Conservation (phyloP, 768 basidiomycete species). For the Trametes punicea region DNA sequence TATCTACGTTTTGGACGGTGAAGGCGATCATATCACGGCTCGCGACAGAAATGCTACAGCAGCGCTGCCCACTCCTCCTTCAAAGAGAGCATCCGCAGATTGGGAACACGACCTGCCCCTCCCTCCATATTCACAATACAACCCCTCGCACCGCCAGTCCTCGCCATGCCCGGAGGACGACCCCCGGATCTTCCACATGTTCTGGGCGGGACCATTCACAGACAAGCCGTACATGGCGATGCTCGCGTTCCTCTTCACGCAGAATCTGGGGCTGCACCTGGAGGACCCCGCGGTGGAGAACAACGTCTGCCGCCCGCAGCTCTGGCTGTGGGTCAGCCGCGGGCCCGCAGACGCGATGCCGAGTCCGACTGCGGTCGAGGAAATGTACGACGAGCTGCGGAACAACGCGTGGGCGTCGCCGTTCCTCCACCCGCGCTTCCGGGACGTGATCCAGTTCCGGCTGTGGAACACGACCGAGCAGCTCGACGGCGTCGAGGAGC, state of each 20-base stretch:
- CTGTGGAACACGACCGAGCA: conserved; percentile 99
- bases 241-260: conserved; percentile 94
- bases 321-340: conserved; percentile 99
- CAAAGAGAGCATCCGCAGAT: conserved; percentile 26
- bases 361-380: conserved; percentile 72
- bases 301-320: conserved; percentile 80
- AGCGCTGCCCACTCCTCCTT: conserved; percentile 3
- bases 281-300: conserved; percentile 44
- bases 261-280: conserved; percentile 84
- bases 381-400: conserved; percentile 82
- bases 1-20: conserved; percentile 67
- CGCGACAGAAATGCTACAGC: conserved; percentile 26
- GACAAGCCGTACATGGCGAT: conserved; percentile 98
- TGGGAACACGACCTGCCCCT: conserved; percentile 57
- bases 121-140: conserved; percentile 49
- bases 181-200: conserved; percentile 95
- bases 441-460: conserved; percentile 89
- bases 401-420: conserved; percentile 92
- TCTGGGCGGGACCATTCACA: conserved; percentile 98
- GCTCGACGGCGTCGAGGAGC: conserved; percentile 84
- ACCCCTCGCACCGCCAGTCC: conserved; percentile 46
- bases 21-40: conserved; percentile 38
- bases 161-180: conserved; percentile 75
- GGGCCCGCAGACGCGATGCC: conserved; percentile 90
- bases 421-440: conserved; percentile 90